Conservation (phyloP, 2,329 filamentous ascomycete species). For the Bertia moriformis region DNA sequence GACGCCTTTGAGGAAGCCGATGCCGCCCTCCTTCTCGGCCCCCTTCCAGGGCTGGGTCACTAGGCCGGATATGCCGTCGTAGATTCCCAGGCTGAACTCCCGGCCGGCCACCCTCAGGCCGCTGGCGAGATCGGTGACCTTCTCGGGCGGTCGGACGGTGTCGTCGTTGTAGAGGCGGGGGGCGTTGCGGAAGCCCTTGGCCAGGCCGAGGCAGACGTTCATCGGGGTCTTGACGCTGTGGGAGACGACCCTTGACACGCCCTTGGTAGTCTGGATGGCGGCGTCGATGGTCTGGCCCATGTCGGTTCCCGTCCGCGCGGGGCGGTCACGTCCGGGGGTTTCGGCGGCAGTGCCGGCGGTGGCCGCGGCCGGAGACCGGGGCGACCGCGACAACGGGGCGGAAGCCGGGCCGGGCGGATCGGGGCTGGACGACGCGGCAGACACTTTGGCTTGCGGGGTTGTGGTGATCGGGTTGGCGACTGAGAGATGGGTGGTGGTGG, state of each 20-base stretch:
- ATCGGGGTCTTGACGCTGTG: constrained; percentile 69
- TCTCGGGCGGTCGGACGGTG: constrained; percentile 63
- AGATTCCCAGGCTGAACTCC: constrained; percentile 64
- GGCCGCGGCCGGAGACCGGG: too few species aligned
- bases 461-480: too few species aligned
- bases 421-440: background rate
- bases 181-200: constrained; percentile 77
- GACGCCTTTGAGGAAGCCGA: constrained; percentile 63
- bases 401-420: background rate
- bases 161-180: constrained; percentile 75
- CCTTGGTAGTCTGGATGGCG: constrained; percentile 50
- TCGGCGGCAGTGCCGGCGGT: constrained; percentile 3
- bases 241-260: constrained; percentile 57
- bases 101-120: constrained; percentile 67
- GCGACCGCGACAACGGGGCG: too few species aligned
- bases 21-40: constrained; percentile 46
- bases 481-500: background rate
- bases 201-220: constrained; percentile 70
- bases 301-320: constrained; percentile 4
- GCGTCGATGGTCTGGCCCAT: constrained; percentile 31
- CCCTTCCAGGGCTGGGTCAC: constrained; percentile 65
- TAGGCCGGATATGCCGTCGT: constrained; percentile 68
- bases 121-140: constrained; percentile 63
- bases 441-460: background rate
- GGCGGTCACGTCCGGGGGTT: constrained; percentile 7